Base-by-base conservation (phyloP, 352 stramenopile genomes). In the Lagenidium giganteum region DNA sequence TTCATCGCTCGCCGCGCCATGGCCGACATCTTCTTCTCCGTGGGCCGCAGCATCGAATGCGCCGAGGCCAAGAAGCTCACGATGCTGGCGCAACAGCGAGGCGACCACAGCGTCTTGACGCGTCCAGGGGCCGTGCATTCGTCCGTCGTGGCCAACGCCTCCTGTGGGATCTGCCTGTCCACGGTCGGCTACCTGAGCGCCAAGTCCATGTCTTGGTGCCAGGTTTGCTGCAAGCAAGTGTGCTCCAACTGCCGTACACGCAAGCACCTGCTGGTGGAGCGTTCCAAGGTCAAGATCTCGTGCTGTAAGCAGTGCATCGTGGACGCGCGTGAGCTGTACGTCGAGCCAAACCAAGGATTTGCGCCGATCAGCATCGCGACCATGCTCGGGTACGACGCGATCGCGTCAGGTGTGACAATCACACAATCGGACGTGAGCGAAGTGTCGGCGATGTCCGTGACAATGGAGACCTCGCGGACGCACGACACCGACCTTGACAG, bases 231-330 rank as follows among this genome's bases (percentile, higher is more conserved):
- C 35, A 21, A 23, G 12, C 23, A 41, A n/a, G 54, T 63, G 29
- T 63, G 54, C 28, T 50, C 54, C 29, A 53, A 49, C 21, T 63
- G 54, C 38, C 47, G 44, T n/a, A 45, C 47, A 8, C 34, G 38
- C 16, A 53, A 49, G 26, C 27, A 29, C n/a, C 18, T 63, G 24
- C 33, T 63, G 17, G 37, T 47, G 27, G 54, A 63, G 21, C 41
- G 51, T 21, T 35, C 41, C 24, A 37, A 63, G 27, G 43, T 63
- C 30, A 34, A 31, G 16, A 42, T 63, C 21, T 51, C 46, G 24
- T 63, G 54, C 38, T 63, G 54, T 36, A 63, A 57, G 37, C 41
- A 63, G 47, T 63, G 54, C 23, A 20, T 63, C 20, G 42, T 63
- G 2, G 42, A 47, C 14, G 54, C 54, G 26, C 48, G 46, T 41